These are phyloP conservation scores for Magnolia officinalis DNA, from an alignment of 164 flowering plant genomes.

Conservation along the genomic window DNA sequence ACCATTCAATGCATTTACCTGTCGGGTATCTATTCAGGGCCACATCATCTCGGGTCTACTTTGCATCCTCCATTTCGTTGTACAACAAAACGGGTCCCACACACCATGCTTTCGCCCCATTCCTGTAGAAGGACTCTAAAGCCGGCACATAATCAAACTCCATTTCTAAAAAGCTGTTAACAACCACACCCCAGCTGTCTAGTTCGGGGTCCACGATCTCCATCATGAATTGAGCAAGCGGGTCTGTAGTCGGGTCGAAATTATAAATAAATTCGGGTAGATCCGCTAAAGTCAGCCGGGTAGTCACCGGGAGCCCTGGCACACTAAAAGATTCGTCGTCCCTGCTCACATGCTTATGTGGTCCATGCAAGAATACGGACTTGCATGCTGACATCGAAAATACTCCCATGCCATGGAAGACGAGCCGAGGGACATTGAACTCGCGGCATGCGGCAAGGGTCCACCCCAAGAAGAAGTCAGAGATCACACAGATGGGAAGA, in stretches of 20 bases:
- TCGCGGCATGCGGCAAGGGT: constrained; percentile 17
- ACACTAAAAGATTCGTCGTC: background rate
- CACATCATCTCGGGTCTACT: background rate
- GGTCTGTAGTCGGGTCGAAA: background rate
- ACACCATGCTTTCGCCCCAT: constrained; percentile 26
- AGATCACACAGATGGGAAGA: constrained; percentile 34
- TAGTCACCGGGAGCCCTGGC: constrained; percentile 11
- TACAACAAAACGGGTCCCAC: constrained; percentile 22
- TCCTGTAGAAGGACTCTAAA: constrained; percentile 12
- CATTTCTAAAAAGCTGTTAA: constrained; percentile 32
- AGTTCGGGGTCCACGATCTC: constrained; percentile 1
- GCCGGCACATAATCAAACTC: constrained; percentile 15
- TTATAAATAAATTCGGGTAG: background rate
- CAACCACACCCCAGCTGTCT: constrained; percentile 22
- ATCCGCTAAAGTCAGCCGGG: constrained; percentile 12
- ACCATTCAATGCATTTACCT: constrained; percentile 12
- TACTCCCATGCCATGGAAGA: constrained; percentile 37
- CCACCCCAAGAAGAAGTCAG: constrained; percentile 36
- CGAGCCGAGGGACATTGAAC: constrained; percentile 27
- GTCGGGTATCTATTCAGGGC: background rate
- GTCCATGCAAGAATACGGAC: background rate
- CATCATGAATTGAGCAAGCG: background rate
- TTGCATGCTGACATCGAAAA: constrained; percentile 20
- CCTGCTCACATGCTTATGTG: background rate
- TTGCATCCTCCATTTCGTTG: background rate